Evolutionary conservation across 495 filamentous ascomycete species (phyloP).

Genomic region (Aspergillus cavernicola): DNA sequence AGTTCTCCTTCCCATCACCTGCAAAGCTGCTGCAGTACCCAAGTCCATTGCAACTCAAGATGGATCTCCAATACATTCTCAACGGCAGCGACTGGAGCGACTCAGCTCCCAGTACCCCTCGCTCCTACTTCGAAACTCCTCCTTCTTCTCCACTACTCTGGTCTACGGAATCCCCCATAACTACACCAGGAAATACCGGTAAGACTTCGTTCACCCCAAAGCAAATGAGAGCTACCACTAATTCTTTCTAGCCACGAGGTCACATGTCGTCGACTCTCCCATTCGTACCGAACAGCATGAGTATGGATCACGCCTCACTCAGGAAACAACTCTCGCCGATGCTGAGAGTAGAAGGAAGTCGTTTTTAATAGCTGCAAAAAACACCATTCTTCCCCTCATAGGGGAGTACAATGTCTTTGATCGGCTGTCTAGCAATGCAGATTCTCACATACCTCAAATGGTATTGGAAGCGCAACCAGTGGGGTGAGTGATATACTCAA

Average conservation of each 20-base stretch:
- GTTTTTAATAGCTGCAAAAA: too few relatives aligned
- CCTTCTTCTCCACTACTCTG: neutral
- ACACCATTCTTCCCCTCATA: too few relatives aligned
- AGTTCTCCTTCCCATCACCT: neutral
- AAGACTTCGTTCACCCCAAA: neutral
- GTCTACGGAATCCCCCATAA: neutral
- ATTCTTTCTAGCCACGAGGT: too few relatives aligned
- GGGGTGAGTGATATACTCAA: conserved; percentile 26
- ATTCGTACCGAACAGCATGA: too few relatives aligned
- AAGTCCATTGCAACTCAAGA: neutral
- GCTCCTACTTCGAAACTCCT: neutral
- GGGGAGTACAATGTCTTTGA: too few relatives aligned
- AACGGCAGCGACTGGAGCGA: neutral
- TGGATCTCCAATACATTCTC: neutral
- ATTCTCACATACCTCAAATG: neutral
- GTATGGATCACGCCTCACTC: too few relatives aligned
- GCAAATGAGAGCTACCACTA: too few relatives aligned
- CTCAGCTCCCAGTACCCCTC: neutral
- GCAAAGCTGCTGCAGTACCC: neutral
- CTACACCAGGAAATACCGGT: neutral
- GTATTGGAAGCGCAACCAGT: conserved; percentile 25
- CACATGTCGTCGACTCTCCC: too few relatives aligned
- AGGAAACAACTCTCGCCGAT: too few relatives aligned
- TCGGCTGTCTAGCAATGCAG: too few relatives aligned
- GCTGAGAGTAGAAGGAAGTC: too few relatives aligned